These are phyloP conservation scores for Ustilago lituana DNA, from an alignment of 1,284 basidiomycete species.

Conservation along the genomic window DNA sequence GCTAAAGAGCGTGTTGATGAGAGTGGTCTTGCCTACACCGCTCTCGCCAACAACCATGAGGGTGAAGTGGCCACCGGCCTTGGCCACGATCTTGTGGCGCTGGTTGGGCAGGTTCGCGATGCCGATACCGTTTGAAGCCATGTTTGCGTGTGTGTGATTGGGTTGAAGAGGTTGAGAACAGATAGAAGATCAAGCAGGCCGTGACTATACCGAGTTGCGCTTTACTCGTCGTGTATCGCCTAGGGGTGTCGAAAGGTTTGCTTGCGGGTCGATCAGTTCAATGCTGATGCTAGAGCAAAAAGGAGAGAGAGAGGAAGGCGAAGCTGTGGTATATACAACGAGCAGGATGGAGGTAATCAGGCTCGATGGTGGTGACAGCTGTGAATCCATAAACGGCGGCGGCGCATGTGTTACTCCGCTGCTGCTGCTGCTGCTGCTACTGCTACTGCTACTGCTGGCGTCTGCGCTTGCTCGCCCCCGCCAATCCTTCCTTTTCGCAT, in stretches of 20 bases:
- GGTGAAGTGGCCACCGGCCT: constrained; percentile 96
- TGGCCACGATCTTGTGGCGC: constrained; percentile 77
- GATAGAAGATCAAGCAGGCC: background rate
- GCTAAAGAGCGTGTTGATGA: constrained; percentile 97
- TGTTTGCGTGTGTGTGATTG: constrained; percentile 11
- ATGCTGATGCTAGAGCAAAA: too few species aligned
- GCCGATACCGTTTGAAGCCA: constrained; percentile 59
- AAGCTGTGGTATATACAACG: too few species aligned
- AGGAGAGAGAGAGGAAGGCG: too few species aligned
- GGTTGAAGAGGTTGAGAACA: background rate
- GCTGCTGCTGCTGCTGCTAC: too few species aligned
- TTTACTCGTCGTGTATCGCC: too few species aligned
- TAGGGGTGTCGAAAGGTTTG: background rate
- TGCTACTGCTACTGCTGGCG: too few species aligned
- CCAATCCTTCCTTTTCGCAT: constrained; percentile 1
- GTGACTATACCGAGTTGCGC: too few species aligned
- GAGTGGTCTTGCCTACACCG: constrained; percentile 64
- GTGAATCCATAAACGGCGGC: too few species aligned
- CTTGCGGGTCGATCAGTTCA: too few species aligned
- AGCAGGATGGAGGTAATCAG: too few species aligned
- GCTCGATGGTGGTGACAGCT: too few species aligned
- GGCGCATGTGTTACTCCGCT: too few species aligned
- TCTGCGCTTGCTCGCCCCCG: background rate
- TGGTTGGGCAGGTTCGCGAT: constrained; percentile 97
- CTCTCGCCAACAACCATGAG: constrained; percentile 96